Percentiles rank a stretch among this genome's conserved stretches.
Evolutionary conservation across 2,329 filamentous ascomycete species (phyloP).

Genomic region (Ophiostoma ulmi): DNA sequence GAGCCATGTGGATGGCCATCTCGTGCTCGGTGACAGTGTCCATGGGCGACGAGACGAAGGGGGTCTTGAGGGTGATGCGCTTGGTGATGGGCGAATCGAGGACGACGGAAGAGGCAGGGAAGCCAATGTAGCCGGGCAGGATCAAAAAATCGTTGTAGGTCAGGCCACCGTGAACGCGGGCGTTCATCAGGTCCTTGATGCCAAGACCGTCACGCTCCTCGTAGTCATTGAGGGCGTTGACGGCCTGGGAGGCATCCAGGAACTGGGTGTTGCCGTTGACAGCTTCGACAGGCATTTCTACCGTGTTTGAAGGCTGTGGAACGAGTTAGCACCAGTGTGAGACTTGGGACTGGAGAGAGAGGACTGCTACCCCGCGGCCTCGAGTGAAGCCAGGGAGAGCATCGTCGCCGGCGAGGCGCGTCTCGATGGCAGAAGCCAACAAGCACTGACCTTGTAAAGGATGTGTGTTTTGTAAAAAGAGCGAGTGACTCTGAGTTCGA

Average conservation of each 20-base stretch:
- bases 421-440: not conserved
- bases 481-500: slow-evolving; percentile 26
- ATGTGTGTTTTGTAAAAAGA: slow-evolving; percentile 5
- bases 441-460: slow-evolving; percentile 16
- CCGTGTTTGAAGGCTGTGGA: slow-evolving; percentile 7
- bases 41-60: slow-evolving; percentile 97
- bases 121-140: slow-evolving; percentile 96
- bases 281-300: slow-evolving; percentile 59
- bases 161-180: slow-evolving; percentile 83
- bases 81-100: slow-evolving; percentile 93
- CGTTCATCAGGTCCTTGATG: slow-evolving; percentile 81
- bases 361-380: not conserved
- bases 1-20: slow-evolving; percentile 97
- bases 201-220: slow-evolving; percentile 77
- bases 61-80: slow-evolving; percentile 91
- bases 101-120: slow-evolving; percentile 80
- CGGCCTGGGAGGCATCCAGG: slow-evolving; percentile 68
- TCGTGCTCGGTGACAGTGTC: slow-evolving; percentile 99
- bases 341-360: not conserved
- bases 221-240: slow-evolving; percentile 79
- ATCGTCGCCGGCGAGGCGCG: slow-evolving; percentile 10
- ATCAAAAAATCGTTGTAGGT: slow-evolving; percentile 99
- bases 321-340: slow-evolving; percentile 10
- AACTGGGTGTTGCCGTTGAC: slow-evolving; percentile 52
- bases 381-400: slow-evolving; percentile 14